Percentiles rank a stretch among this genome's conserved stretches.
phyloP scores from a whole-genome alignment of 768 basidiomycete species.

The Suillus weaverae region DNA sequence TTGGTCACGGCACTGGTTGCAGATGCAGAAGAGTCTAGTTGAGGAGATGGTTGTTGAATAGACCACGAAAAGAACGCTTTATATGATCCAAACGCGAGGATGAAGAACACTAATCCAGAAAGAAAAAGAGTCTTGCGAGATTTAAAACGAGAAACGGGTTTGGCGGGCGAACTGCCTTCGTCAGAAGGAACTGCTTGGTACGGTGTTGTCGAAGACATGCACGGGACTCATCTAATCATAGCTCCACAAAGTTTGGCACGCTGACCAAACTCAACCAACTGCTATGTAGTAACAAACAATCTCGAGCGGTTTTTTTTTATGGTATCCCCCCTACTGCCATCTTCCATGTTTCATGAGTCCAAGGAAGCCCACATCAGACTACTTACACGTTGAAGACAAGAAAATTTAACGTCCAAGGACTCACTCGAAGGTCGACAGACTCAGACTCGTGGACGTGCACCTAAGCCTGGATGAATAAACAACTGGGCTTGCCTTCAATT shows the following conservation, averaged over 20 bases:
- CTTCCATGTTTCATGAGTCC: neutral
- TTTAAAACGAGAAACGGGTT: slow-evolving; percentile 26
- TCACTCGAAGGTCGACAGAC: neutral
- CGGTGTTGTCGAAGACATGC: slow-evolving; percentile 22
- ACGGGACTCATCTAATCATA: neutral
- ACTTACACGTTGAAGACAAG: neutral
- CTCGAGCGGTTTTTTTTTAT: neutral
- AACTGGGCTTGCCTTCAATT: neutral
- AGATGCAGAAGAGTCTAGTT: slow-evolving; percentile 2
- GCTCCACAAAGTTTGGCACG: slow-evolving; percentile 2
- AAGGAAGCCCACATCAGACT: neutral
- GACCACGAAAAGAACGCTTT: slow-evolving; percentile 35
- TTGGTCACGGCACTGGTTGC: slow-evolving; percentile 16
- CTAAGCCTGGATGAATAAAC: neutral
- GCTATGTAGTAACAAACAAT: neutral
- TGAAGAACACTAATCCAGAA: slow-evolving; percentile 30
- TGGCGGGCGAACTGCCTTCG: slow-evolving; percentile 18
- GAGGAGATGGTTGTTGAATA: neutral
- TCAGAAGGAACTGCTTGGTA: slow-evolving; percentile 22
- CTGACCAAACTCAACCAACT: neutral
- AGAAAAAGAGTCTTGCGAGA: slow-evolving; percentile 36
- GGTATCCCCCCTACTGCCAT: neutral
- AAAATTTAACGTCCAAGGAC: neutral
- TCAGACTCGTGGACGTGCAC: neutral
- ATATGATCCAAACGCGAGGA: slow-evolving; percentile 43